Evolutionary conservation across 441 rosid genomes (phyloP).

Genomic region (Breynia disticha): DNA sequence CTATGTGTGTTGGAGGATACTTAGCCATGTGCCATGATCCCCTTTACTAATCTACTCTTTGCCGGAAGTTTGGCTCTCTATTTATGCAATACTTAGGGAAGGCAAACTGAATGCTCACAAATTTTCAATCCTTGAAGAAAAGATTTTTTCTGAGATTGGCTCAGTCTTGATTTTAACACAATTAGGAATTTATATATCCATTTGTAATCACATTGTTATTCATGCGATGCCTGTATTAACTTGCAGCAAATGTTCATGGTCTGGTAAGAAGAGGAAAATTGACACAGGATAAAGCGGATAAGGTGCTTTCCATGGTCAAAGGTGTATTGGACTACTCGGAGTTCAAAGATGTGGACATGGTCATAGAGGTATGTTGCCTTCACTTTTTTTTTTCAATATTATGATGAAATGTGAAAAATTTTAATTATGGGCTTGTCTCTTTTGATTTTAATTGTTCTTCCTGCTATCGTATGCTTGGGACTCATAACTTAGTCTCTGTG

Average conservation of each 20-base stretch:
- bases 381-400: background rate
- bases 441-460: background rate
- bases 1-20: too few relatives aligned
- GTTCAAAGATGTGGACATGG: conserved; percentile 87
- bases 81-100: too few relatives aligned
- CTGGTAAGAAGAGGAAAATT: conserved; percentile 66
- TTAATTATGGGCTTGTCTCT: background rate
- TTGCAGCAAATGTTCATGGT: conserved; percentile 65
- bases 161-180: too few relatives aligned
- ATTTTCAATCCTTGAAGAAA: too few relatives aligned
- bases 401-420: background rate
- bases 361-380: conserved; percentile 62
- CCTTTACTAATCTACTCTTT: too few relatives aligned
- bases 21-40: too few relatives aligned
- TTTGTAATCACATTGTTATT: too few relatives aligned
- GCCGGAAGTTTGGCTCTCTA: too few relatives aligned
- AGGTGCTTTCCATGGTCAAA: conserved; percentile 67
- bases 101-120: too few relatives aligned
- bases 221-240: conserved; percentile 7
- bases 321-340: conserved; percentile 78
- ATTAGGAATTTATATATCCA: too few relatives aligned
- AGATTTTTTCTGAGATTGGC: too few relatives aligned
- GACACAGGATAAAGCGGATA: conserved; percentile 58
- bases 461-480: conserved; percentile 4
- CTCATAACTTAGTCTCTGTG: conserved; percentile 2